phyloP scores from a whole-genome alignment of 345 rosid species.

The Carallia pectinifolia region DNA sequence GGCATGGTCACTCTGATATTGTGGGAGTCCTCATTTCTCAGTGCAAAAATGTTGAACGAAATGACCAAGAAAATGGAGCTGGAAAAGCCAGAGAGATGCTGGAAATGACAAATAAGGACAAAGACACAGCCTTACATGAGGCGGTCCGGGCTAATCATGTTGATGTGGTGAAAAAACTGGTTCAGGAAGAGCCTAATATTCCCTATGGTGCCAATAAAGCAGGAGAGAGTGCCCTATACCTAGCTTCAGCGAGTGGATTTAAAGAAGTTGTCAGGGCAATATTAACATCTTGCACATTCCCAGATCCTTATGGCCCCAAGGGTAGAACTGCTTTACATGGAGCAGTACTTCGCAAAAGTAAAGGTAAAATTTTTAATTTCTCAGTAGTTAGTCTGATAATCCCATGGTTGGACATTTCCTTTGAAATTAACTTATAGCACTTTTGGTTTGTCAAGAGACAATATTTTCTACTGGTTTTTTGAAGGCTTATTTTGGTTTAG shows the following conservation, averaged over 20 bases:
- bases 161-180: slow-evolving; percentile 4
- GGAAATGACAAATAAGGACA: neutral
- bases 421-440: neutral
- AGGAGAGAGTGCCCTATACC: slow-evolving; percentile 15
- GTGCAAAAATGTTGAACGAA: neutral
- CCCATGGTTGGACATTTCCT: no score
- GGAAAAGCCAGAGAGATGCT: neutral
- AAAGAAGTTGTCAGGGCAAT: neutral
- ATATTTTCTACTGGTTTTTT: neutral
- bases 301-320: slow-evolving; percentile 8
- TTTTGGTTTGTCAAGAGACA: neutral
- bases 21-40: neutral
- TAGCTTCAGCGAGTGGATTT: slow-evolving; percentile 22
- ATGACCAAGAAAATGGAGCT: neutral
- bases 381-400: no score
- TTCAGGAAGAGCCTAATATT: slow-evolving; percentile 10
- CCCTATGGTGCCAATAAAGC: neutral
- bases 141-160: slow-evolving; percentile 14
- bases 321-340: slow-evolving; percentile 21
- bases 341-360: neutral
- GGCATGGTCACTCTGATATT: slow-evolving; percentile 1
- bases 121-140: slow-evolving; percentile 22
- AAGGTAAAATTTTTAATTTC: slow-evolving; percentile 6
- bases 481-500: neutral
- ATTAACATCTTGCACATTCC: neutral